These are phyloP conservation scores for Spiraea crenata DNA, from an alignment of 331 rosid species.

Conservation along the genomic window DNA sequence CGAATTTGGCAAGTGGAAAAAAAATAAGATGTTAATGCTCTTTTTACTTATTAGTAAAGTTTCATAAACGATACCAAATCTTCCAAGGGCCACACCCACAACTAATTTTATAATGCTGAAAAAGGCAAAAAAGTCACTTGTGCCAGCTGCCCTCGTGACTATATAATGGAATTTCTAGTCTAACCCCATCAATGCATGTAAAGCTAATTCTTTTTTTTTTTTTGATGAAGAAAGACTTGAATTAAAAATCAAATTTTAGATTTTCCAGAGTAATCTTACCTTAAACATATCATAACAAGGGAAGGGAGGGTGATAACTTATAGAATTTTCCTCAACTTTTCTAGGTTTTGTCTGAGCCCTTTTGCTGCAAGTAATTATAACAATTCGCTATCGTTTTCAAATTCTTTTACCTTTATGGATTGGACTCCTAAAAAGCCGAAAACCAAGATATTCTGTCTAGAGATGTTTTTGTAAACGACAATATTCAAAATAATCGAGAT, in stretches of 20 bases:
- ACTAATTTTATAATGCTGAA: neutral
- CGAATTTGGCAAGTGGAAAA: slow-evolving; percentile 21
- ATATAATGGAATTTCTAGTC: neutral
- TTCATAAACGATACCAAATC: slow-evolving; percentile 13
- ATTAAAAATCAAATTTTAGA: no score
- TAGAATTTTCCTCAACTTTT: no score
- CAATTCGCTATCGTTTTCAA: neutral
- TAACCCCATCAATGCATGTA: neutral
- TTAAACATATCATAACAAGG: no score
- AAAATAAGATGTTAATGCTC: neutral
- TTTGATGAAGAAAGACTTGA: no score
- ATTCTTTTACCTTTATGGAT: neutral
- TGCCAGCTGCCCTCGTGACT: slow-evolving; percentile 8
- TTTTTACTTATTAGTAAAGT: slow-evolving; percentile 1
- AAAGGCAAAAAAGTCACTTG: neutral
- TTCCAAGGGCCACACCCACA: slow-evolving; percentile 12
- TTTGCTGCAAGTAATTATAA: no score
- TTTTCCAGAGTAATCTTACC: no score
- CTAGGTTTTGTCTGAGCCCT: no score
- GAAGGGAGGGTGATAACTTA: no score
- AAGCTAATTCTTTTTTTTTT: neutral
- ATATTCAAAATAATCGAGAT: no score
- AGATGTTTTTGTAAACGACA: neutral
- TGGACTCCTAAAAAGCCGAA: neutral
- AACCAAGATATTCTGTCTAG: neutral